phyloP scores from a whole-genome alignment of 2,329 filamentous ascomycete species.

The Calonectria crousiana region DNA sequence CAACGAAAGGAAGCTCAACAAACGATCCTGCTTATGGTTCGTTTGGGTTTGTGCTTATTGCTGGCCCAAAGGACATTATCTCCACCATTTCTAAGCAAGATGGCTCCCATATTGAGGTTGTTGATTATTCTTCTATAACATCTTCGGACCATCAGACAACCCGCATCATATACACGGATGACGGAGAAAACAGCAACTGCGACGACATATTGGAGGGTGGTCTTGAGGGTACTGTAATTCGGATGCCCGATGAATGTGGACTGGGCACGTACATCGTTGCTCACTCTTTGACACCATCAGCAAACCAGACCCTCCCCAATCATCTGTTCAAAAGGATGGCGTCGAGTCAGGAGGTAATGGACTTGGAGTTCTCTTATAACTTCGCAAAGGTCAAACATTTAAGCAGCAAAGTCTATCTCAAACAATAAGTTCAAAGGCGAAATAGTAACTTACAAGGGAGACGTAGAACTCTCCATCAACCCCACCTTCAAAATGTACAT shows the following conservation, averaged over 20 bases:
- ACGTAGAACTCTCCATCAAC: too few species aligned
- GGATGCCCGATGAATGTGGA: conserved; percentile 9
- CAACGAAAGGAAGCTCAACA: background rate
- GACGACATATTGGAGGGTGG: conserved; percentile 1
- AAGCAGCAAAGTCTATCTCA: background rate
- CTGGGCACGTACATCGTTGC: background rate
- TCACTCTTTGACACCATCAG: background rate
- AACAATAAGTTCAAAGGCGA: too few species aligned
- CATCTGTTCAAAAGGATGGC: background rate
- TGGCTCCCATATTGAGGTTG: conserved; percentile 6
- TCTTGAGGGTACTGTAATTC: background rate
- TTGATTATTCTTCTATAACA: background rate
- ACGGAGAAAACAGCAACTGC: conserved; percentile 1
- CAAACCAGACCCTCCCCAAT: background rate
- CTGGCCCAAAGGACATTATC: background rate
- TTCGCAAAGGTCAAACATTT: background rate
- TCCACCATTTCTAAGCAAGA: conserved; percentile 6
- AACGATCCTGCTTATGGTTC: background rate
- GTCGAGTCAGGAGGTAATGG: background rate
- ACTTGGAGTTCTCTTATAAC: conserved; percentile 15
- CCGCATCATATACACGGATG: background rate
- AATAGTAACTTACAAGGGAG: too few species aligned
- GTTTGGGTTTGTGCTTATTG: conserved; percentile 1
- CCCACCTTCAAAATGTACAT: too few species aligned
- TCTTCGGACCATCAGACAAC: background rate